Percentiles rank a stretch among this genome's conserved stretches.
phyloP scores from a whole-genome alignment of 768 basidiomycete species.

The Astraeus odoratus region DNA sequence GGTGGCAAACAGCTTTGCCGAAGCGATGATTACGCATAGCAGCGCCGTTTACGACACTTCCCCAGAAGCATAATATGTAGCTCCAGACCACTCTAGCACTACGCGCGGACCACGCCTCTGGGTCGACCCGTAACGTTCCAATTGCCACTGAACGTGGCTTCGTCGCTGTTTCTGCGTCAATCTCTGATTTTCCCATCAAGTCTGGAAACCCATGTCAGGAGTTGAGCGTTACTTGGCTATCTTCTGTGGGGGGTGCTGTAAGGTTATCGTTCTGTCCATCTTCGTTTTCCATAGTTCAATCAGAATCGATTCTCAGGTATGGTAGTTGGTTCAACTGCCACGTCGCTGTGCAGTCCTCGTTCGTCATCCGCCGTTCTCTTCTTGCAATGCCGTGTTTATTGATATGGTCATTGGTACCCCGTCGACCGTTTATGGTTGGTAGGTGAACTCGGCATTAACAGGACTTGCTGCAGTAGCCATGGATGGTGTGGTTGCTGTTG shows the following conservation, averaged over 20 bases:
- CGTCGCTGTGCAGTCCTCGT: slow-evolving; percentile 10
- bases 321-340: slow-evolving; percentile 5
- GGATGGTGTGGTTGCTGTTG: slow-evolving; percentile 16
- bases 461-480: slow-evolving; percentile 8
- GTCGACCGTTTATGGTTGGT: not conserved
- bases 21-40: not conserved
- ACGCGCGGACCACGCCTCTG: no score
- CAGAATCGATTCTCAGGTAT: slow-evolving; percentile 1
- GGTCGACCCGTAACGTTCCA: no score
- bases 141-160: no score
- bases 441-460: slow-evolving; percentile 8
- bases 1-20: no score
- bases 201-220: slow-evolving; percentile 8
- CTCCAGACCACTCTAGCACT: not conserved
- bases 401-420: not conserved
- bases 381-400: not conserved
- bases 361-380: slow-evolving; percentile 3
- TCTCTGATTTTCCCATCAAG: no score
- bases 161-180: no score
- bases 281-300: not conserved
- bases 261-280: not conserved
- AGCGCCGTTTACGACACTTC: not conserved
- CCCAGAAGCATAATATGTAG: no score
- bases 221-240: slow-evolving; percentile 1
- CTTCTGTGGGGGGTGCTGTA: slow-evolving; percentile 14